Percentiles rank a stretch among this genome's conserved stretches.
phyloP scores from a whole-genome alignment of 2,329 filamentous ascomycete species.

The Hypoxylon sp. region DNA sequence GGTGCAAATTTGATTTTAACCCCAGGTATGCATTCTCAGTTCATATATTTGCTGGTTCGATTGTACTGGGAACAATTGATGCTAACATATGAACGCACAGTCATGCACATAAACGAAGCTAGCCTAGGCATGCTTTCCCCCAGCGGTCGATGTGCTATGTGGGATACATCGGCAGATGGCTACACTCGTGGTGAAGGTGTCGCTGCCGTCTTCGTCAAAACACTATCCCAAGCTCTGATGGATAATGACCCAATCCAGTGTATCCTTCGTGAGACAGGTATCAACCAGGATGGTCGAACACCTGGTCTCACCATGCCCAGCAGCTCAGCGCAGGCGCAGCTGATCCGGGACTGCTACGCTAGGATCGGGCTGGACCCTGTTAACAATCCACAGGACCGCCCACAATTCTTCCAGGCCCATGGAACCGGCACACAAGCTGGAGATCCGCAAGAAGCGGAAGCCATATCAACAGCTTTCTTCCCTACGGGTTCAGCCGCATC shows the following conservation, averaged over 20 bases:
- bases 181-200: slow-evolving; percentile 54
- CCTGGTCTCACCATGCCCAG: slow-evolving; percentile 43
- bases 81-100: neutral
- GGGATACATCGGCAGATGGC: slow-evolving; percentile 56
- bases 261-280: slow-evolving; percentile 37
- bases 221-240: slow-evolving; percentile 50
- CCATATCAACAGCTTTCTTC: slow-evolving; percentile 39
- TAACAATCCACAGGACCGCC: slow-evolving; percentile 5
- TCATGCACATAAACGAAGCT: slow-evolving; percentile 43
- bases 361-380: slow-evolving; percentile 35
- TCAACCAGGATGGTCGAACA: slow-evolving; percentile 38
- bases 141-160: slow-evolving; percentile 52
- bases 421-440: slow-evolving; percentile 47
- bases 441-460: slow-evolving; percentile 45
- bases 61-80: neutral
- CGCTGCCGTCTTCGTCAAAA: slow-evolving; percentile 53
- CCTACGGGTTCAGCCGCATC: neutral
- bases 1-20: slow-evolving; percentile 33
- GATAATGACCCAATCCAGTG: slow-evolving; percentile 55
- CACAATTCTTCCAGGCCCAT: slow-evolving; percentile 47
- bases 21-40: slow-evolving; percentile 10
- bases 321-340: slow-evolving; percentile 32
- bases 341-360: slow-evolving; percentile 42
- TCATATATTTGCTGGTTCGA: neutral
- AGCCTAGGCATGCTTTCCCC: slow-evolving; percentile 47